A percentile compares a stretch with the other conserved stretches of the same genome.
phyloP scores from a whole-genome alignment of 768 basidiomycete genomes.

The Filobasidium wieringae region DNA sequence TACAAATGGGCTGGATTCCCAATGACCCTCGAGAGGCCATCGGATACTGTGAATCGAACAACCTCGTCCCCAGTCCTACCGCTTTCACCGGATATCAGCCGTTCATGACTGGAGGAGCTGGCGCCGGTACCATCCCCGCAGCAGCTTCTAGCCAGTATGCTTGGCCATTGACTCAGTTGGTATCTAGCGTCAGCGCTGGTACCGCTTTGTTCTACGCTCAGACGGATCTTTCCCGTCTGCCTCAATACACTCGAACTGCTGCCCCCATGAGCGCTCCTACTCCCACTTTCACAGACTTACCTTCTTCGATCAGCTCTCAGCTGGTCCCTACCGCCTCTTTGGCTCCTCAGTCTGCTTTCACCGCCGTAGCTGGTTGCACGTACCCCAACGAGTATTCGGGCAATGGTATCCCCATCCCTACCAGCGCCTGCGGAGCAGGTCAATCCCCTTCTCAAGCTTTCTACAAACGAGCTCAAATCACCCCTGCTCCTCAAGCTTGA shows the following conservation, averaged over 20 bases:
- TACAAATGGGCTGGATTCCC: slow-evolving; percentile 85
- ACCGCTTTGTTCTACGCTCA: too few relatives aligned
- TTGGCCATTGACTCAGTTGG: slow-evolving; percentile 51
- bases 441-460: not conserved
- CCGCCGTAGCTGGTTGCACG: slow-evolving; percentile 16
- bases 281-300: slow-evolving; percentile 44
- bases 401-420: slow-evolving; percentile 20
- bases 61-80: slow-evolving; percentile 16
- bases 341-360: not conserved
- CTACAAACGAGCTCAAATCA: not conserved
- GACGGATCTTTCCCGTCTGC: slow-evolving; percentile 42
- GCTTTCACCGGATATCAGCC: slow-evolving; percentile 29
- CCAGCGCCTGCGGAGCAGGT: slow-evolving; percentile 33
- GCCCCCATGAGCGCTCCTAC: slow-evolving; percentile 45
- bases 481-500: not conserved
- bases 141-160: slow-evolving; percentile 43
- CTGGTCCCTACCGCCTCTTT: not conserved
- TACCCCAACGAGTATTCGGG: slow-evolving; percentile 33
- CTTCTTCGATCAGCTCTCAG: not conserved
- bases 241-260: slow-evolving; percentile 57
- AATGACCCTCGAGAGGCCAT: slow-evolving; percentile 34
- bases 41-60: slow-evolving; percentile 23
- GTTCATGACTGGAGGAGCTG: slow-evolving; percentile 34
- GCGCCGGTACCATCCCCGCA: slow-evolving; percentile 40
- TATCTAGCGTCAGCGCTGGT: slow-evolving; percentile 40